Evolutionary conservation across 2,329 filamentous ascomycete species (phyloP).

Genomic region (Pseudogymnoascus destructans): DNA sequence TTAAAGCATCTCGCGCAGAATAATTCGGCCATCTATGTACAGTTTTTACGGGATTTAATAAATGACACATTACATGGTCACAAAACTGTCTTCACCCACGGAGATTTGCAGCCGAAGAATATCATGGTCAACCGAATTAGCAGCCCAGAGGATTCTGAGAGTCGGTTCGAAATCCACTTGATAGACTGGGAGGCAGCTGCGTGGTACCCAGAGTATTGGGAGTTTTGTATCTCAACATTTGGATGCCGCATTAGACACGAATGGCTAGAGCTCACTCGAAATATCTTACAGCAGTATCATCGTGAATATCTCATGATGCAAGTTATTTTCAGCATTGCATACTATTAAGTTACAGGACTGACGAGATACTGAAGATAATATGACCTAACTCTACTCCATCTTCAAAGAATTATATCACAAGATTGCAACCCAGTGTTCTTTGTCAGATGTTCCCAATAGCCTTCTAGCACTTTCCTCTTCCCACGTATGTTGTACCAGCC

Average conservation of each 20-base stretch:
- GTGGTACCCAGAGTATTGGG: constrained; percentile 31
- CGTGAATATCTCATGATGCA: background rate
- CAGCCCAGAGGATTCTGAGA: constrained; percentile 12
- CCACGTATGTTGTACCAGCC: no score
- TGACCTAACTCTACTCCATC: no score
- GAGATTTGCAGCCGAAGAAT: constrained; percentile 26
- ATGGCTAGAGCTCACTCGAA: background rate
- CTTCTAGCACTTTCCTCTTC: no score
- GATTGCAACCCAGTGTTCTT: no score
- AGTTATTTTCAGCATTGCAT: background rate
- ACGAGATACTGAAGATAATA: no score
- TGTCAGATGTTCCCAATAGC: no score
- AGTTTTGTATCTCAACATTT: constrained; percentile 28
- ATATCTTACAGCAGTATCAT: background rate
- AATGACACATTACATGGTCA: constrained; percentile 19
- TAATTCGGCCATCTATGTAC: constrained; percentile 17
- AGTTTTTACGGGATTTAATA: constrained; percentile 21
- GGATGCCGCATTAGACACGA: constrained; percentile 16
- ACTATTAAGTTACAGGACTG: background rate
- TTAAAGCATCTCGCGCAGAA: constrained; percentile 15
- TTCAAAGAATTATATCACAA: no score
- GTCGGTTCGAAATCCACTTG: constrained; percentile 22
- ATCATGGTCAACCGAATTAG: constrained; percentile 21
- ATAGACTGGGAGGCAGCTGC: constrained; percentile 31
- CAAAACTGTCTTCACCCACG: constrained; percentile 25